Conservation (phyloP, 257 asterid species). For the Ophiorrhiza pumila region DNA sequence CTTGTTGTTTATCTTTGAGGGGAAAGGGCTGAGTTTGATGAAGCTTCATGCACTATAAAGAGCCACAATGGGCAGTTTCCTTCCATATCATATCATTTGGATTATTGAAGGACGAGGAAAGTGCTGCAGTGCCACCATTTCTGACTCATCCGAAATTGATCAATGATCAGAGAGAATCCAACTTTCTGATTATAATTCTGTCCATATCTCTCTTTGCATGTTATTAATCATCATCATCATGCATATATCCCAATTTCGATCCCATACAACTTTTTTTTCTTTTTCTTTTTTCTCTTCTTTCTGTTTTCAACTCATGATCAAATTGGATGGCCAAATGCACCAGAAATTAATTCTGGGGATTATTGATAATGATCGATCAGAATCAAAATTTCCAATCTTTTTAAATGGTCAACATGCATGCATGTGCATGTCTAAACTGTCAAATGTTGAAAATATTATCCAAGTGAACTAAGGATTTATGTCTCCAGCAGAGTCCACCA, state of each 20-base stretch:
- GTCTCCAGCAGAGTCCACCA: neutral
- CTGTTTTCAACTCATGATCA: no score
- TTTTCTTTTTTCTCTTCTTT: no score
- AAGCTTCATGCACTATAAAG: slow-evolving; percentile 1
- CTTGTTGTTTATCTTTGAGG: neutral
- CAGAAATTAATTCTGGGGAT: neutral
- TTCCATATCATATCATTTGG: neutral
- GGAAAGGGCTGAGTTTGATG: neutral
- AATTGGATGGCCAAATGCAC: no score
- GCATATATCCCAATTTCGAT: no score
- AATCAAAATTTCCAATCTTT: neutral
- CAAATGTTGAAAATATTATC: neutral
- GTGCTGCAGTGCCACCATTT: neutral
- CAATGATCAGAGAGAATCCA: no score
- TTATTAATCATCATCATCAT: neutral
- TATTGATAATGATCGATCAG: neutral
- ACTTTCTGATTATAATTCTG: slow-evolving; percentile 8
- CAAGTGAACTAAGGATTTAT: neutral
- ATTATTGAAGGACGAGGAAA: neutral
- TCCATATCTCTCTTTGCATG: neutral
- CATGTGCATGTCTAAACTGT: neutral
- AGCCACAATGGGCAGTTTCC: slow-evolving; percentile 8
- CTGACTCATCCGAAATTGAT: no score
- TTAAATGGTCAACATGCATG: no score
- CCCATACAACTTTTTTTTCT: neutral